A percentile compares a stretch with the other conserved stretches of the same genome.
Evolutionary conservation across 495 filamentous ascomycete genomes (phyloP).

Genomic region (Tuber microsphaerosporum): DNA sequence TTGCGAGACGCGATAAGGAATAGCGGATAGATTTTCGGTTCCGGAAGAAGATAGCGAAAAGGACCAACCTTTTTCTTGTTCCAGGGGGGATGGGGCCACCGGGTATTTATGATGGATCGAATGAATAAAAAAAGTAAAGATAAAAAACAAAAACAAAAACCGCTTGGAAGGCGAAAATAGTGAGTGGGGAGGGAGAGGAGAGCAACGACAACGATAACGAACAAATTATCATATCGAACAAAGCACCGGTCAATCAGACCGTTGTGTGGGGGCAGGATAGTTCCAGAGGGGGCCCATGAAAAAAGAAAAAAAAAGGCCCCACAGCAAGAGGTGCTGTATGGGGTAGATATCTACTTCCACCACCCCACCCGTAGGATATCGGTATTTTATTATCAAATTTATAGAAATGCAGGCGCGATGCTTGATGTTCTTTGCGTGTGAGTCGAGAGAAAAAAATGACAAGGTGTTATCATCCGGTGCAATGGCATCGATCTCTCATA

Average conservation of each 20-base stretch:
- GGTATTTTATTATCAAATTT: neutral
- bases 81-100: neutral
- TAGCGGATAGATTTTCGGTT: neutral
- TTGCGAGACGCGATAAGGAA: slow-evolving; percentile 1
- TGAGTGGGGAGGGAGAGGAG: neutral
- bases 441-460: slow-evolving; percentile 10
- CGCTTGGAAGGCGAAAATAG: neutral
- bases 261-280: neutral
- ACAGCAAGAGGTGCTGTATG: neutral
- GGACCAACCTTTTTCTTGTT: neutral
- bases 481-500: slow-evolving; percentile 14
- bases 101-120: slow-evolving; percentile 6
- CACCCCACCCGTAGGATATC: neutral
- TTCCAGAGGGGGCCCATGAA: neutral
- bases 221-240: no score
- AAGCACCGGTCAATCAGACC: neutral
- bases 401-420: slow-evolving; percentile 7
- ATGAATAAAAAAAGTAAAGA: neutral
- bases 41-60: neutral
- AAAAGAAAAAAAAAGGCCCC: neutral
- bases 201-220: neutral
- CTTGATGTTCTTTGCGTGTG: slow-evolving; percentile 16
- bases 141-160: neutral
- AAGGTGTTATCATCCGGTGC: slow-evolving; percentile 10
- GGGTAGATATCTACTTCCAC: neutral